A percentile compares a stretch with the other conserved stretches of the same genome.
Evolutionary conservation across 352 stramenopile genomes (phyloP).

Genomic region (Sclerospora graminicola): DNA sequence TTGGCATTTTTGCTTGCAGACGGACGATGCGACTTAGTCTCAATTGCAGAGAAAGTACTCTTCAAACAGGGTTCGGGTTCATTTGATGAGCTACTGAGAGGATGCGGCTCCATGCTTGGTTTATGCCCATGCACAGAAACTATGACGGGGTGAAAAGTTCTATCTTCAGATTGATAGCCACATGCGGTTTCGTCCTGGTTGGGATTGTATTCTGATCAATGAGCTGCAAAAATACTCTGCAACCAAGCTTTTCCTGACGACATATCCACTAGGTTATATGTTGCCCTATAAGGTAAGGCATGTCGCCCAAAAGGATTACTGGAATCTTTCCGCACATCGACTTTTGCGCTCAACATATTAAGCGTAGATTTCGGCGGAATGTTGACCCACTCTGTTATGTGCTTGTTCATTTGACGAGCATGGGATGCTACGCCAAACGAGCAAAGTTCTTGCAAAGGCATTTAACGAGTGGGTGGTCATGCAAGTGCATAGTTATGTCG

Average conservation of each 20-base stretch:
- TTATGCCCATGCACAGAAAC: constrained; percentile 59
- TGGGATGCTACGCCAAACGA: too few relatives aligned
- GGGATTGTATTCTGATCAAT: too few relatives aligned
- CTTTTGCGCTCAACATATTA: constrained; percentile 31
- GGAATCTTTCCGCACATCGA: not conserved
- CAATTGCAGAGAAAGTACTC: constrained; percentile 33
- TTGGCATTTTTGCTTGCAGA: constrained; percentile 90
- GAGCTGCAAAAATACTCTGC: too few relatives aligned
- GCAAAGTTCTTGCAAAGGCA: too few relatives aligned
- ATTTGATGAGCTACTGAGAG: constrained; percentile 53
- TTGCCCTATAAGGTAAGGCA: too few relatives aligned
- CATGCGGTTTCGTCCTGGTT: too few relatives aligned
- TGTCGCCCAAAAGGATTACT: not conserved
- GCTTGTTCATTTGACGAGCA: constrained; percentile 40
- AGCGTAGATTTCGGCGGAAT: too few relatives aligned
- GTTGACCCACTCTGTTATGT: too few relatives aligned
- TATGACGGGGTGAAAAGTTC: constrained; percentile 83
- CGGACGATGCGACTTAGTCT: constrained; percentile 33
- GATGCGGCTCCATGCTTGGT: constrained; percentile 89
- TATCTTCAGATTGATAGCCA: constrained; percentile 94
- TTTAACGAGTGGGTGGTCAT: constrained; percentile 15
- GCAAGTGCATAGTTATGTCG: not conserved
- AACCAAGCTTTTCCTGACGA: constrained; percentile 82
- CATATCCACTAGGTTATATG: constrained; percentile 88
- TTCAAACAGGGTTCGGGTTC: constrained; percentile 29